phyloP scores from a whole-genome alignment of 371 early-diverging fungal species.

The Lichtheimia corymbifera region DNA sequence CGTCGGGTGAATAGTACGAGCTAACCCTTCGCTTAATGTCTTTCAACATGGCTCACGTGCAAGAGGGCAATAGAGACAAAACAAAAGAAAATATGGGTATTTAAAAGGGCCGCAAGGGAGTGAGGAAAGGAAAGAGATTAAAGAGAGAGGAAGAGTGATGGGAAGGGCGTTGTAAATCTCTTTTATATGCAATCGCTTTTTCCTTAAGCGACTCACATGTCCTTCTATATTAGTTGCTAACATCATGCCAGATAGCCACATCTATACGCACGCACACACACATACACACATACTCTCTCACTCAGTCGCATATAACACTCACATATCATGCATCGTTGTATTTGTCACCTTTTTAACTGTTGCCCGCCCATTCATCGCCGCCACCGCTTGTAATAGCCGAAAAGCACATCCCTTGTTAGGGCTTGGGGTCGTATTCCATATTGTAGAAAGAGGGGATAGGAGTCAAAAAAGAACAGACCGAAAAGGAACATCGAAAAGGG shows the following conservation, averaged over 20 bases:
- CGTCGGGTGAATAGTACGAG: conserved; percentile 10
- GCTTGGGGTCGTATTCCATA: too few relatives aligned
- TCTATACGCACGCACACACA: background rate
- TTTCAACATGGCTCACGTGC: conserved; percentile 14
- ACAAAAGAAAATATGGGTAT: background rate
- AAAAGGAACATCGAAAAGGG: too few relatives aligned
- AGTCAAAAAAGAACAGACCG: too few relatives aligned
- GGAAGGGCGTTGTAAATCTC: background rate
- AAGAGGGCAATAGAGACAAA: conserved; percentile 5
- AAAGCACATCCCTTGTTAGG: background rate
- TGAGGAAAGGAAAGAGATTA: conserved; percentile 10
- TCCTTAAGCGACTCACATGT: conserved; percentile 16
- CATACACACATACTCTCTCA: too few relatives aligned
- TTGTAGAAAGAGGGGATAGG: too few relatives aligned
- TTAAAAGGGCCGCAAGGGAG: background rate
- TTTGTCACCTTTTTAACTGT: too few relatives aligned
- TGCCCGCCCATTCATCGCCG: too few relatives aligned
- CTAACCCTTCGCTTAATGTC: conserved; percentile 22
- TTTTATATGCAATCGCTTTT: conserved; percentile 10
- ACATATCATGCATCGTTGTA: too few relatives aligned
- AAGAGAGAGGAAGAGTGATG: background rate
- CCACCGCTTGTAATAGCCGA: too few relatives aligned
- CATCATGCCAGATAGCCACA: background rate
- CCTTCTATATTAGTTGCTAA: conserved; percentile 12
- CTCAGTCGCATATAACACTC: too few relatives aligned